Conservation (phyloP, 805 yeast genomes). For the Zygoascus flipseniorum region DNA sequence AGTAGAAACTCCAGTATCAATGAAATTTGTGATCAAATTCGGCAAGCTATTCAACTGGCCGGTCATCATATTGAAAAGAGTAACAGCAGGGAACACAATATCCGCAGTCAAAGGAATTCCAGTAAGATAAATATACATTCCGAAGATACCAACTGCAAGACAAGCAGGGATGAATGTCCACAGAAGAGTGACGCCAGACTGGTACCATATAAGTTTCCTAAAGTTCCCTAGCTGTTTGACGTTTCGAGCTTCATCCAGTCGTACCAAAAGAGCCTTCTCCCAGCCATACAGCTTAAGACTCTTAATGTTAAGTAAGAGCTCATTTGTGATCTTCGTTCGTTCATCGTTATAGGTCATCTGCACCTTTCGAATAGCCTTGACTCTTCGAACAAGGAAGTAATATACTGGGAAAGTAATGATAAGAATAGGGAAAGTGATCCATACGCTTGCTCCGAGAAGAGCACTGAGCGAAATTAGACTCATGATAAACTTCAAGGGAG, state of each 20-base stretch:
- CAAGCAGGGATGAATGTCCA: slow-evolving; percentile 84
- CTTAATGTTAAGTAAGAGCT: slow-evolving; percentile 80
- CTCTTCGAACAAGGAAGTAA: slow-evolving; percentile 55
- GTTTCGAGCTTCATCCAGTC: slow-evolving; percentile 75
- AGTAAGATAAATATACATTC: slow-evolving; percentile 55
- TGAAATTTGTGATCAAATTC: slow-evolving; percentile 36
- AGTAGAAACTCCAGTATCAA: slow-evolving; percentile 33
- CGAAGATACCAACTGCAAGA: slow-evolving; percentile 87
- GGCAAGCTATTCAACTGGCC: slow-evolving; percentile 45
- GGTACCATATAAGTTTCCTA: slow-evolving; percentile 60
- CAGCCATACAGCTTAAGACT: slow-evolving; percentile 91
- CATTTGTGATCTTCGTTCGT: slow-evolving; percentile 80
- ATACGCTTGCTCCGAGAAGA: slow-evolving; percentile 80
- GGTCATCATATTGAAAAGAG: slow-evolving; percentile 42
- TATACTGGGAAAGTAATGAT: slow-evolving; percentile 73
- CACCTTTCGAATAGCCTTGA: slow-evolving; percentile 63
- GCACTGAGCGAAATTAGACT: slow-evolving; percentile 68
- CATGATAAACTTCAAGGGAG: slow-evolving; percentile 77
- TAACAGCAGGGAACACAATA: slow-evolving; percentile 61
- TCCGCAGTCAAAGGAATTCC: slow-evolving; percentile 74
- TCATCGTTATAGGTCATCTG: slow-evolving; percentile 89
- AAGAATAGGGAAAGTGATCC: slow-evolving; percentile 82
- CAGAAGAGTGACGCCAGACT: slow-evolving; percentile 63
- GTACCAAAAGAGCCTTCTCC: slow-evolving; percentile 78
- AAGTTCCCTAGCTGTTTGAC: slow-evolving; percentile 75